Evolutionary conservation across 768 basidiomycete genomes (phyloP).

Genomic region (Mycena capillaripes): DNA sequence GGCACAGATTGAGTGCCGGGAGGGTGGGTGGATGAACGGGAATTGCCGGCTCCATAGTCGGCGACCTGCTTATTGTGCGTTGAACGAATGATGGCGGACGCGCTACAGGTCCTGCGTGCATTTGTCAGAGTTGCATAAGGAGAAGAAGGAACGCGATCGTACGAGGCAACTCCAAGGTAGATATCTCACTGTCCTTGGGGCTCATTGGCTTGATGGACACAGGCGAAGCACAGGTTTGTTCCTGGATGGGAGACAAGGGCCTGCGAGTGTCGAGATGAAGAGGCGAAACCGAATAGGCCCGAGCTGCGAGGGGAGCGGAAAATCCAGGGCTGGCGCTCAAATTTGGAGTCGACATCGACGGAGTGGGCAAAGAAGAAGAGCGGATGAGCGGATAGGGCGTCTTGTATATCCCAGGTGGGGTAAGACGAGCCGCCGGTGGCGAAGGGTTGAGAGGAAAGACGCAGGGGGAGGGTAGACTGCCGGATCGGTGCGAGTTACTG

Average conservation of each 20-base stretch:
- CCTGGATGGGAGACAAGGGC: constrained; percentile 36
- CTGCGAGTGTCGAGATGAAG: constrained; percentile 25
- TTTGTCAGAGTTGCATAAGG: neutral
- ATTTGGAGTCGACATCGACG: neutral
- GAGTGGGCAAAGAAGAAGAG: constrained; percentile 34
- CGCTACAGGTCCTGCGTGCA: constrained; percentile 1
- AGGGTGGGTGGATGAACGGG: constrained; percentile 23
- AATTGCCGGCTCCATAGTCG: constrained; percentile 8
- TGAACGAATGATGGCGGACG: constrained; percentile 4
- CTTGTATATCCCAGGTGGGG: constrained; percentile 6
- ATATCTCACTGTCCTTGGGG: constrained; percentile 26
- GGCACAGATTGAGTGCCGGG: constrained; percentile 23
- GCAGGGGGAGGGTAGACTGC: neutral
- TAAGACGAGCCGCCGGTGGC: neutral
- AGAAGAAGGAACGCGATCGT: neutral
- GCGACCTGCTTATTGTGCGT: constrained; percentile 3
- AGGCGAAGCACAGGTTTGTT: constrained; percentile 27
- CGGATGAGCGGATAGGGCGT: constrained; percentile 34
- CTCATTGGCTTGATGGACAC: constrained; percentile 24
- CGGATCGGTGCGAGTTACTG: constrained; percentile 26
- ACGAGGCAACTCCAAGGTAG: constrained; percentile 24
- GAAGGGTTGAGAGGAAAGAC: neutral
- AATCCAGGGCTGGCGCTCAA: neutral
- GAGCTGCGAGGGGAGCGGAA: constrained; percentile 11
- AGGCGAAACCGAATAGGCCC: constrained; percentile 29